Base-by-base conservation (phyloP, 148 eudicot species). In the Linanthus parryae region DNA sequence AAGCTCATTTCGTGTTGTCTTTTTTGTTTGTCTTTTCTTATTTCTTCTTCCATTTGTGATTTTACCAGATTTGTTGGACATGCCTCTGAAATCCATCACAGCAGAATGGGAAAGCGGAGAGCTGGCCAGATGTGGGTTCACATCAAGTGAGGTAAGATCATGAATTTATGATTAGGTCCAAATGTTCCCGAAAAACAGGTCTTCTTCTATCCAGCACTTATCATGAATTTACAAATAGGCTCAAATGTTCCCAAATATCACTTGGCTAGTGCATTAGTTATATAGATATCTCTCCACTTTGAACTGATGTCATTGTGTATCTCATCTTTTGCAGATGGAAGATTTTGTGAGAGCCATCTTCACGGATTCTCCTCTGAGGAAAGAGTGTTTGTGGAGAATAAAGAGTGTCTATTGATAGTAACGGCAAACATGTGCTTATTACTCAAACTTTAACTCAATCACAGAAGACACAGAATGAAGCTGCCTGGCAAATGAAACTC, bases 331-430 rank as follows among this genome's bases (percentile, higher is more conserved):
- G 66, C 94, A 92, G 98, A 83, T 92, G 61, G 77, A 79, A 57
- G 96, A 92, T 72, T 92, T 92, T 56, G 76, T 92, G 66, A 75
- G 77, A 73, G 98, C 98, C 56, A 77, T 92, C 54, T 92, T 92
- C 58, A 72, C 98, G 7, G 98, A 92, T 72, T 87, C 96, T 20
- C 83, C 90, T 8, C 59, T 87, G 71, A 78, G 98, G 56, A 92
- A 48, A 79, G 98, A 92, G 27, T 92, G 96, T 76, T 52, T 92
- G 45, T 52, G 78, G 48, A 84, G 96, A 73, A 87, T 92, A 62
- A 75, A 78, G 67, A 83, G 74, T 57, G 61, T 76, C 47, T 58
- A 60, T 48, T 78, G 75, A 54, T 76, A 62, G 36, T 31, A 64
- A 61, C 37, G 42, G 35, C 66, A 48, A 46, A 54, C 19, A 16